Percentiles rank a stretch among this genome's conserved stretches.
These are phyloP conservation scores for Solanum acaule DNA, from an alignment of 257 asterid species.

Conservation along the genomic window DNA sequence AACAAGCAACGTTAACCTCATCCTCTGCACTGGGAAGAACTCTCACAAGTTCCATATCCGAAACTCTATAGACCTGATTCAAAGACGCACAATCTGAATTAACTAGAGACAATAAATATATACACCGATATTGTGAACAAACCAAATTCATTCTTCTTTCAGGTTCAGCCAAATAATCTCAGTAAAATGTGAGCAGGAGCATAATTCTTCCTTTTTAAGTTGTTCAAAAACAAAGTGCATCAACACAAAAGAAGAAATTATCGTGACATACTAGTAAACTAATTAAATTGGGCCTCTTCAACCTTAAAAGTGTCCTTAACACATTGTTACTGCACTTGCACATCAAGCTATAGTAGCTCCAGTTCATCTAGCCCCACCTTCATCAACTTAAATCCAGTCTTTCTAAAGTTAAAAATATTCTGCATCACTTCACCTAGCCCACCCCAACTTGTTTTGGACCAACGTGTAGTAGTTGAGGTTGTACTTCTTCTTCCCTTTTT, in stretches of 20 bases:
- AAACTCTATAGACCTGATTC: conserved; percentile 73
- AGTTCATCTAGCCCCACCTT: not conserved
- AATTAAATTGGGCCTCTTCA: not conserved
- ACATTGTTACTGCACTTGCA: not conserved
- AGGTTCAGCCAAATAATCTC: not conserved
- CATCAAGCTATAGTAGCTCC: not conserved
- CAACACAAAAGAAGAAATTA: not conserved
- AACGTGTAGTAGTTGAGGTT: not conserved
- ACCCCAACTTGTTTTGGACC: not conserved
- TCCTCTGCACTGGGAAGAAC: conserved; percentile 97
- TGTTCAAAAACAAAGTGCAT: not conserved
- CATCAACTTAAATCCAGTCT: not conserved
- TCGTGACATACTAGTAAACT: not conserved
- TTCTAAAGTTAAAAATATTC: not conserved
- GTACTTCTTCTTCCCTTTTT: not conserved
- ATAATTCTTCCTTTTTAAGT: not conserved
- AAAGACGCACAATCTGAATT: conserved; percentile 6
- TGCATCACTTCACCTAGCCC: not conserved
- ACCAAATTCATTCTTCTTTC: not conserved
- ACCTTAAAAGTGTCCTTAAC: not conserved
- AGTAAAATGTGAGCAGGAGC: not conserved
- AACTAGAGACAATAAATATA: not conserved
- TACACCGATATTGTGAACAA: not conserved
- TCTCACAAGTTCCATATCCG: conserved; percentile 95
- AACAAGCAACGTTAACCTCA: conserved; percentile 97